Conservation (phyloP, 2,329 filamentous ascomycete species). For the Xylariaceae sp. region DNA sequence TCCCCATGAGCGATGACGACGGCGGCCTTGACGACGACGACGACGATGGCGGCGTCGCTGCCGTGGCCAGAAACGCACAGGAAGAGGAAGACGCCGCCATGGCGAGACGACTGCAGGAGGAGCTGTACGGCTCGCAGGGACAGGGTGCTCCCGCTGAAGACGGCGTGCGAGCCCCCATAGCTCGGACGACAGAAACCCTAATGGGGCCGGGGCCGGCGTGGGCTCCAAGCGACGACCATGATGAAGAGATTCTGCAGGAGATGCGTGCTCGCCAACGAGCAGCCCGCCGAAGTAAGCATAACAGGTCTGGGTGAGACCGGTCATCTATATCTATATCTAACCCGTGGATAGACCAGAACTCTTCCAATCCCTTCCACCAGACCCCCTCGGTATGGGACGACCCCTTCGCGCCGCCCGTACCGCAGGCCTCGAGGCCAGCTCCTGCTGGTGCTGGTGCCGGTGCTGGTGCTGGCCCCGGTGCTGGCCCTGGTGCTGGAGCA, state of each 20-base stretch:
- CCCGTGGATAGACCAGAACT: slow-evolving; percentile 7
- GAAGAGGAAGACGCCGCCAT: slow-evolving; percentile 90
- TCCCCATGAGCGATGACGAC: slow-evolving; percentile 31
- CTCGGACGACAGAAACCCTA: slow-evolving; percentile 82
- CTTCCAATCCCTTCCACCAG: slow-evolving; percentile 23
- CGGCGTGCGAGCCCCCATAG: slow-evolving; percentile 78
- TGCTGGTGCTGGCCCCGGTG: too few relatives aligned
- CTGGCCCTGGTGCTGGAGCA: too few relatives aligned
- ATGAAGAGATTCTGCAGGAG: slow-evolving; percentile 59
- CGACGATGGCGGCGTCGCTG: slow-evolving; percentile 32
- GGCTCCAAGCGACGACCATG: slow-evolving; percentile 43
- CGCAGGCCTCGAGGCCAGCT: slow-evolving; percentile 23
- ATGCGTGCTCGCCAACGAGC: slow-evolving; percentile 50
- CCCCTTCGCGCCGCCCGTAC: slow-evolving; percentile 32
- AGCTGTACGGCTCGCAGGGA: slow-evolving; percentile 58
- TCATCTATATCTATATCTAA: too few relatives aligned
- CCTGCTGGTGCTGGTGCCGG: slow-evolving; percentile 11
- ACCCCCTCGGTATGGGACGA: slow-evolving; percentile 25
- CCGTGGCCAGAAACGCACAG: slow-evolving; percentile 41
- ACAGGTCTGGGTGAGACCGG: too few relatives aligned
- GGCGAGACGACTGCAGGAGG: slow-evolving; percentile 84
- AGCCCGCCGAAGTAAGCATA: too few relatives aligned
- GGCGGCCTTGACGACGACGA: slow-evolving; percentile 26
- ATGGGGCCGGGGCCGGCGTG: slow-evolving; percentile 55
- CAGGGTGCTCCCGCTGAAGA: slow-evolving; percentile 25